phyloP scores from a whole-genome alignment of 768 basidiomycete genomes.

The Suillus variegatus region DNA sequence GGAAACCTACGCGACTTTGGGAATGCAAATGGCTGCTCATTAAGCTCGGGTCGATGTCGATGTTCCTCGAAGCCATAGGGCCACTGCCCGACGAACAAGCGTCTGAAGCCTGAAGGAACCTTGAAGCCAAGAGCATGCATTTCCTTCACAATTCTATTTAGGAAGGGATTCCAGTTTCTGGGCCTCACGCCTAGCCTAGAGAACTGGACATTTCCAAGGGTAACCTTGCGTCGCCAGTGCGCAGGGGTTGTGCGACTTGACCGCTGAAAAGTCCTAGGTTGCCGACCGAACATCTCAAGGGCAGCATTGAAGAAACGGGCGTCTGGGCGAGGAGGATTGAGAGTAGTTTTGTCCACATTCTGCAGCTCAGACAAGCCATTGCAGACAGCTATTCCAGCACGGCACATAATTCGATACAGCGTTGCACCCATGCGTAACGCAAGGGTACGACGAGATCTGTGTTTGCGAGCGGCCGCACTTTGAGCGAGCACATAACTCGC shows the following conservation, averaged over 20 bases:
- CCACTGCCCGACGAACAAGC: constrained; percentile 41
- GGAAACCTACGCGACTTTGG: constrained; percentile 16
- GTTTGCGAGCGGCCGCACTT: constrained; percentile 19
- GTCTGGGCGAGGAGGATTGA: constrained; percentile 50
- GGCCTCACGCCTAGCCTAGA: constrained; percentile 27
- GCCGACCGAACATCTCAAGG: constrained; percentile 43
- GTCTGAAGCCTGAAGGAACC: constrained; percentile 41
- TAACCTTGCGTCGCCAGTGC: constrained; percentile 33
- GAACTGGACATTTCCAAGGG: constrained; percentile 27
- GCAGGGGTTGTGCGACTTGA: constrained; percentile 17
- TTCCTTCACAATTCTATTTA: constrained; percentile 39
- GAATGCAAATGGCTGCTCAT: constrained; percentile 31
- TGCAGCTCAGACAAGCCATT: constrained; percentile 22
- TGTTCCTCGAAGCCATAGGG: constrained; percentile 21
- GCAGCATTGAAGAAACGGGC: constrained; percentile 70
- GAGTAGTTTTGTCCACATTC: constrained; percentile 25
- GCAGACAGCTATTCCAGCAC: constrained; percentile 32
- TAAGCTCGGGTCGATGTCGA: constrained; percentile 10
- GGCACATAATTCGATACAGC: constrained; percentile 40
- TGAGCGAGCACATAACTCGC: constrained; percentile 33
- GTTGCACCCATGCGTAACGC: constrained; percentile 31
- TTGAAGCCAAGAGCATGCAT: constrained; percentile 42
- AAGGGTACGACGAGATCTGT: constrained; percentile 27
- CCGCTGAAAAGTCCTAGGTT: constrained; percentile 21
- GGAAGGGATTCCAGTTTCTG: constrained; percentile 32